Conservation (phyloP, 2,329 filamentous ascomycete genomes). For the Neofusicoccum cordaticola region DNA sequence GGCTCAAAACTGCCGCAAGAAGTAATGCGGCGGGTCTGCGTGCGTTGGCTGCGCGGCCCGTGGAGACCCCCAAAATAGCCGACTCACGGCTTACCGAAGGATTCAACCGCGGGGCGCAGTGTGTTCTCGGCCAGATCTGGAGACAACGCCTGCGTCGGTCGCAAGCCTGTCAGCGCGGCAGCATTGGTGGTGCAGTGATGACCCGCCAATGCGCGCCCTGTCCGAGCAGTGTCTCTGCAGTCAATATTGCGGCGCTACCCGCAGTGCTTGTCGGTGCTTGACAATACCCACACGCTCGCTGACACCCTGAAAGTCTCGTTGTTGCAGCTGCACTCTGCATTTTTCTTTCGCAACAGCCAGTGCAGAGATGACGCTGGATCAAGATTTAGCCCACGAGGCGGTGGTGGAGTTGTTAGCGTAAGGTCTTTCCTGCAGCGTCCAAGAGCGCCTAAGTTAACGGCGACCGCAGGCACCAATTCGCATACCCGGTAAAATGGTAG, state of each 20-base stretch:
- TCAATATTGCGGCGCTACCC: background rate
- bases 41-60: background rate
- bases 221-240: background rate
- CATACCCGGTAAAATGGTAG: slow-evolving; percentile 6
- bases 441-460: background rate
- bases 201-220: background rate
- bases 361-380: background rate
- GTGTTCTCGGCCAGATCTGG: background rate
- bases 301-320: background rate
- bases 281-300: background rate
- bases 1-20: background rate
- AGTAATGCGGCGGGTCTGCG: background rate
- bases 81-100: background rate
- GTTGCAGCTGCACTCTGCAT: background rate
- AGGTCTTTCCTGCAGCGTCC: background rate
- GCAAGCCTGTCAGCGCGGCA: background rate
- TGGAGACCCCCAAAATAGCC: background rate
- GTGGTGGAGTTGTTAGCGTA: slow-evolving; percentile 4
- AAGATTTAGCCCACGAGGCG: background rate
- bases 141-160: background rate
- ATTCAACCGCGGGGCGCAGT: background rate
- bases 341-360: background rate
- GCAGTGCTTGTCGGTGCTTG: background rate
- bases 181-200: background rate
- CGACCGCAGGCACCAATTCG: background rate